Evolutionary conservation across 345 rosid genomes (phyloP).

Genomic region (Camelina neglecta): DNA sequence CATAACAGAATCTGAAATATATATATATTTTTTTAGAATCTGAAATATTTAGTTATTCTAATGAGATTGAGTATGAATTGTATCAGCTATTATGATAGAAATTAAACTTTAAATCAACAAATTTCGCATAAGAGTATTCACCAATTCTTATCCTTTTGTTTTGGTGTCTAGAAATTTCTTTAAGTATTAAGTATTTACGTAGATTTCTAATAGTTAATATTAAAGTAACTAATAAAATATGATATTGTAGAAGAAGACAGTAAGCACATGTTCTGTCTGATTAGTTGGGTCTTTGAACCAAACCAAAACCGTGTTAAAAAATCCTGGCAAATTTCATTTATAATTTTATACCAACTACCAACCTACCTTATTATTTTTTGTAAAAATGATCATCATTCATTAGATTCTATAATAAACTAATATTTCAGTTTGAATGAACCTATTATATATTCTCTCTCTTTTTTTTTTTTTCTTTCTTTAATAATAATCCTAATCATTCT

Average conservation of each 20-base stretch:
- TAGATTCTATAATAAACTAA: conserved; percentile 26
- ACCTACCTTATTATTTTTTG: conserved; percentile 6
- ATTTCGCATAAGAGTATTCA: conserved; percentile 7
- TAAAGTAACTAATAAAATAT: conserved; percentile 4
- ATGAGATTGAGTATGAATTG: neutral
- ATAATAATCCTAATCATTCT: neutral
- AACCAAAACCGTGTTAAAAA: conserved; percentile 43
- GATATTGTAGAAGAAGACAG: conserved; percentile 3
- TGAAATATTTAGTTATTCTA: neutral
- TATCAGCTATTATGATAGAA: conserved; percentile 26
- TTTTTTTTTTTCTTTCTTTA: neutral
- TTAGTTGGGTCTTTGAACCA: conserved; percentile 42
- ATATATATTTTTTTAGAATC: neutral
- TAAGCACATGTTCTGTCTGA: conserved; percentile 41
- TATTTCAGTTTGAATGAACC: conserved; percentile 1
- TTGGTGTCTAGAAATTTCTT: conserved; percentile 6
- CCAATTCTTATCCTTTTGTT: conserved; percentile 17
- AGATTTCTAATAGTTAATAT: conserved; percentile 8
- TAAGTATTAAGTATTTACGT: neutral
- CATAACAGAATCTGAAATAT: conserved; percentile 2
- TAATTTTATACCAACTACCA: conserved; percentile 38
- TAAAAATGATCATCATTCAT: conserved; percentile 1
- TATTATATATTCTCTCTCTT: neutral
- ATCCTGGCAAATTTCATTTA: conserved; percentile 34
- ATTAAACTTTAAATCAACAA: conserved; percentile 5